Base-by-base conservation (phyloP, 352 stramenopile genomes). In the Phytophthora idaei region DNA sequence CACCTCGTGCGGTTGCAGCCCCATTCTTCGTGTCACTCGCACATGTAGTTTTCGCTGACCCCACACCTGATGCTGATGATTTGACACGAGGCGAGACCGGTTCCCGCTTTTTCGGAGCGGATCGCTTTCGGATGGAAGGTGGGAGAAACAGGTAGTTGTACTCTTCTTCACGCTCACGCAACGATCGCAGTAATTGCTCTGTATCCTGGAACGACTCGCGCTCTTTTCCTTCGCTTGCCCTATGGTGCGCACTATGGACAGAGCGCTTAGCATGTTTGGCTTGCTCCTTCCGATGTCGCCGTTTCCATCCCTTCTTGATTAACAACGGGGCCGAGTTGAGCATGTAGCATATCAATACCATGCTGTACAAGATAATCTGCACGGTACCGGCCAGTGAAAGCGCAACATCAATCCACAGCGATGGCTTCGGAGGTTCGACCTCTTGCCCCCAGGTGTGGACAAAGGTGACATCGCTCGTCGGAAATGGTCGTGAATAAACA, bases 261-360 rank as follows among this genome's bases (percentile, higher is more conserved):
- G 57, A 80, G 9, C 71, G 65, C 72, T 90, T 87, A 5, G 79
- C 88, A 25, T 61, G 53, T 17, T 65, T 69, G 9, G 73, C 64
- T 64, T 81, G 67, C 25, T 88, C 64, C 4, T 59, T 53, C 12
- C 78, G 73, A 57, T 81, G 81, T 27, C 80, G 80, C 2, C 78
- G 77, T 54, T 89, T 90, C 78, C 82, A 88, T 3, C 80, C 79
- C 59, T 90, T 87, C 59, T 90, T 89, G 21, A 93, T 83, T 5
- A 90, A 39, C 21, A 90, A 51, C 7, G 84, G 84, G 2, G 82
- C 84, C 12, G 79, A 87, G 49, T 93, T 93, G 36, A 87, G 68
- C 49, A 87, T 61, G 51, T 91, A 89, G 50, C 80, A 87, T 3
- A 80, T n/a, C 27, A 93, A 29, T 10, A 88, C 76, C 31, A 80